Base-by-base conservation (phyloP, 768 basidiomycete species). In the Boletus fagicola region DNA sequence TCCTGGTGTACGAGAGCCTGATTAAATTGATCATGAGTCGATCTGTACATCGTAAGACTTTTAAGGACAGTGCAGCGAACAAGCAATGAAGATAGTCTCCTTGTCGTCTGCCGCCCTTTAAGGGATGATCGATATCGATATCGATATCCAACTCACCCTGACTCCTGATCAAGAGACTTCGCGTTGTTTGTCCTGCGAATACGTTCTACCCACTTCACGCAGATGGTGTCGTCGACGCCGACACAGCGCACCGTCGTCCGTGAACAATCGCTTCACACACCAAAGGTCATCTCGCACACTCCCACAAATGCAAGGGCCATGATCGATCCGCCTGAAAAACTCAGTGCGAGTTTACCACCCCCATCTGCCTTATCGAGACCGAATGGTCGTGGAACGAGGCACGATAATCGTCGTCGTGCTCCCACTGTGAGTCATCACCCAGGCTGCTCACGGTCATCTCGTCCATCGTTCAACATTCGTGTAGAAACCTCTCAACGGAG, bases 341-440 rank as follows among this genome's bases (percentile, higher is more conserved):
- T 9, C 15, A 40, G n/a, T 15, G 54, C 33, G 12, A 59, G 16
- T 31, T 26, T 62, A 22, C 54, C 63, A n/a, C 16, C 49, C 18
- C 58, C 67, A 0, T 56, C 68, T 0, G 60, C 59, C 33, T 26
- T 62, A 15, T 2, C 60, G 8, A n/a, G n/a, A n/a, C n/a, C n/a
- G n/a, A 22, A 2, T 43, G 20, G 18, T 11, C 57, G 47, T 45
- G n/a, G 36, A 40, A 40, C 3, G 33, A 16, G 13, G 26, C 1
- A 0, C 8, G 0, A 13, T 16, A 11, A 30, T 20, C 31, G 30
- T 43, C 3, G 0, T 13, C 38, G 26, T 43, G 7, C 5, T 49
- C 22, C 22, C 1, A 46, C 6, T 9, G 68, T 65, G 47, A 54
- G 64, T 45, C 3, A 42, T 1, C 10, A 42, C 10, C 24, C n/a